Evolutionary conservation across 2,329 filamentous ascomycete species (phyloP).

Genomic region (Biscogniauxia mediterranea): DNA sequence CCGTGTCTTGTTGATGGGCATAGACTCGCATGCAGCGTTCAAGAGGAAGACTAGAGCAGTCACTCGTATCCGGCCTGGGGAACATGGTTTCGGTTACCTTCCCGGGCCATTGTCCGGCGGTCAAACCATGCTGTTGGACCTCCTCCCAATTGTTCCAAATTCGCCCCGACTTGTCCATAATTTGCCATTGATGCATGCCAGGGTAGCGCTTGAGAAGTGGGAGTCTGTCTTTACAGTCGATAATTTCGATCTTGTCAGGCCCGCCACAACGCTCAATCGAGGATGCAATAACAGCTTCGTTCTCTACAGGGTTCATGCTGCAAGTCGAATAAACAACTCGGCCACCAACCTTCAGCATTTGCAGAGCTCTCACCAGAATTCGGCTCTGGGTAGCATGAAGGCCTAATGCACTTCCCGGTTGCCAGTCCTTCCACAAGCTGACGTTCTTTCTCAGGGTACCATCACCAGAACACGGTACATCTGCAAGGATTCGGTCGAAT

Average conservation of each 20-base stretch:
- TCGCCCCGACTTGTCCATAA: constrained; percentile 82
- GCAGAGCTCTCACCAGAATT: constrained; percentile 86
- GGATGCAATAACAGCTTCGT: constrained; percentile 85
- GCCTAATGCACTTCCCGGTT: constrained; percentile 79
- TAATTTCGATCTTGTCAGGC: constrained; percentile 71
- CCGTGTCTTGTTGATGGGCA: constrained; percentile 92
- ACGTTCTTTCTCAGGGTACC: constrained; percentile 92
- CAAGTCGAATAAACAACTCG: constrained; percentile 97
- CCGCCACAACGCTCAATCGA: constrained; percentile 92
- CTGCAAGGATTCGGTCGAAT: constrained; percentile 93
- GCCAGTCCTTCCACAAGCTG: constrained; percentile 95
- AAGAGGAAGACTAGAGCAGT: constrained; percentile 67
- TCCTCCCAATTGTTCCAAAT: constrained; percentile 82
- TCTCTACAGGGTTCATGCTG: constrained; percentile 98
- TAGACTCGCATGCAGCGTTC: constrained; percentile 93
- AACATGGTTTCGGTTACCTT: constrained; percentile 84
- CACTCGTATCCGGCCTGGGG: constrained; percentile 53
- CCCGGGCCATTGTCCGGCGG: constrained; percentile 61
- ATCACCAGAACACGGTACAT: constrained; percentile 95
- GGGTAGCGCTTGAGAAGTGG: constrained; percentile 72
- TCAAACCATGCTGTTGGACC: constrained; percentile 66
- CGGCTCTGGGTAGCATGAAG: constrained; percentile 83
- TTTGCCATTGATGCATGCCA: constrained; percentile 79
- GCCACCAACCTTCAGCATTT: constrained; percentile 94
- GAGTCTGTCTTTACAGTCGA: constrained; percentile 79